These are phyloP conservation scores for Boletellus ananiceps DNA, from an alignment of 768 basidiomycete genomes.

Conservation along the genomic window DNA sequence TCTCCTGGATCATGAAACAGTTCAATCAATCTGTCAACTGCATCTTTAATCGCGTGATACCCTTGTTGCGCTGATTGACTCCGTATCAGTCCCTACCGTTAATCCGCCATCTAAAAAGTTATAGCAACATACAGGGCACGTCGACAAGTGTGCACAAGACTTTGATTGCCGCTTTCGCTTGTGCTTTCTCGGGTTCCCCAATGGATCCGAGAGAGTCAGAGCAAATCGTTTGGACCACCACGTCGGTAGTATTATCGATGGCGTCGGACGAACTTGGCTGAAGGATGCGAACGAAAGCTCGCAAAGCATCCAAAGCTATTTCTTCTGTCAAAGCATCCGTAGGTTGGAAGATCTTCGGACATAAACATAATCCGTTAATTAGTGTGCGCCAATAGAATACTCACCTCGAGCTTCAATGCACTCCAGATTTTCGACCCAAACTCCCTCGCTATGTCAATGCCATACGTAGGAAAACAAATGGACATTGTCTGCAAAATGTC, in stretches of 20 bases:
- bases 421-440: constrained; percentile 85
- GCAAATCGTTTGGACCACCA: constrained; percentile 69
- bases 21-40: constrained; percentile 69
- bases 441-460: constrained; percentile 51
- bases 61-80: constrained; percentile 57
- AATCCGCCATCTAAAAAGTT: neutral
- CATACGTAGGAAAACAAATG: constrained; percentile 81
- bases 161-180: constrained; percentile 84
- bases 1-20: constrained; percentile 74
- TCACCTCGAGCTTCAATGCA: constrained; percentile 82
- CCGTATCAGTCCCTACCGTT: constrained; percentile 2
- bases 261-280: constrained; percentile 44
- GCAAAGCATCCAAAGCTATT: constrained; percentile 66
- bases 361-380: neutral
- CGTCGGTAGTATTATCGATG: constrained; percentile 38
- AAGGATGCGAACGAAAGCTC: constrained; percentile 70
- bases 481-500: constrained; percentile 81
- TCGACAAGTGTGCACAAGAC: constrained; percentile 72
- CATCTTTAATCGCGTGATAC: constrained; percentile 60
- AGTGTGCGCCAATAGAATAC: neutral
- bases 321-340: constrained; percentile 72
- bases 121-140: constrained; percentile 64
- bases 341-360: constrained; percentile 82
- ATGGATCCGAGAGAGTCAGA: constrained; percentile 77
- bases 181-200: constrained; percentile 89